Evolutionary conservation across 805 yeast species (phyloP).

Genomic region (Myxozyma sirexii): DNA sequence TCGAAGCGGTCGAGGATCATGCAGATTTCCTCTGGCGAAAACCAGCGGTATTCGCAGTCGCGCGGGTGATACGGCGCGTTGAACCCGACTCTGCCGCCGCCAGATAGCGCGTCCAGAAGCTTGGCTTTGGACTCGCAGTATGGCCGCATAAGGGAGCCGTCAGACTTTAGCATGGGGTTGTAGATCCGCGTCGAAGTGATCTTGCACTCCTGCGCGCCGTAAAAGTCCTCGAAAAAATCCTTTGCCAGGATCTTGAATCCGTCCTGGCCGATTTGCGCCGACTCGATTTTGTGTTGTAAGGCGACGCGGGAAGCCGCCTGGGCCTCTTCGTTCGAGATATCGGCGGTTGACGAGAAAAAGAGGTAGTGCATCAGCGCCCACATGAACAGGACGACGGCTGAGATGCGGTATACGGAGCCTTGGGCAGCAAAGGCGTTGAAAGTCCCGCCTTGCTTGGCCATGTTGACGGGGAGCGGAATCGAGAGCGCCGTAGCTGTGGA

Average conservation of each 20-base stretch:
- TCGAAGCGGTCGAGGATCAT: constrained; percentile 35
- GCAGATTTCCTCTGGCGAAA: constrained; percentile 32
- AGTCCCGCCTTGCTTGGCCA: constrained; percentile 23
- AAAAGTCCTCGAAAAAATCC: constrained; percentile 28
- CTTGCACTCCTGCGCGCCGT: constrained; percentile 33
- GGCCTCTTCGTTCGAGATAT: constrained; percentile 27
- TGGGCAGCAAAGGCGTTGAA: constrained; percentile 24
- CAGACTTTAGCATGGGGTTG: constrained; percentile 29
- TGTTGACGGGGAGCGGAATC: constrained; percentile 11
- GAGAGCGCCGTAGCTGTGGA: constrained; percentile 1
- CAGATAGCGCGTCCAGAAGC: constrained; percentile 27
- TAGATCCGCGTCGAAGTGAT: constrained; percentile 22
- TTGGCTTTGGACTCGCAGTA: constrained; percentile 23
- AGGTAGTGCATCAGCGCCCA: constrained; percentile 26
- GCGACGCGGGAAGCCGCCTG: constrained; percentile 28
- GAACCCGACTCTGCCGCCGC: constrained; percentile 32
- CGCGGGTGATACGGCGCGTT: constrained; percentile 29
- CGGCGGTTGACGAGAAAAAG: constrained; percentile 10
- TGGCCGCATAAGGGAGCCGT: constrained; percentile 27
- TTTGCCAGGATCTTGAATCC: constrained; percentile 24
- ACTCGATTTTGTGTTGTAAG: constrained; percentile 23
- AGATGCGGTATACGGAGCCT: constrained; percentile 29
- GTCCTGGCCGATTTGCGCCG: constrained; percentile 24
- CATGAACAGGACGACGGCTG: constrained; percentile 21
- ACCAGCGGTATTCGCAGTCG: constrained; percentile 34